phyloP scores from a whole-genome alignment of 2,329 filamentous ascomycete genomes.

The Cytospora mali region DNA sequence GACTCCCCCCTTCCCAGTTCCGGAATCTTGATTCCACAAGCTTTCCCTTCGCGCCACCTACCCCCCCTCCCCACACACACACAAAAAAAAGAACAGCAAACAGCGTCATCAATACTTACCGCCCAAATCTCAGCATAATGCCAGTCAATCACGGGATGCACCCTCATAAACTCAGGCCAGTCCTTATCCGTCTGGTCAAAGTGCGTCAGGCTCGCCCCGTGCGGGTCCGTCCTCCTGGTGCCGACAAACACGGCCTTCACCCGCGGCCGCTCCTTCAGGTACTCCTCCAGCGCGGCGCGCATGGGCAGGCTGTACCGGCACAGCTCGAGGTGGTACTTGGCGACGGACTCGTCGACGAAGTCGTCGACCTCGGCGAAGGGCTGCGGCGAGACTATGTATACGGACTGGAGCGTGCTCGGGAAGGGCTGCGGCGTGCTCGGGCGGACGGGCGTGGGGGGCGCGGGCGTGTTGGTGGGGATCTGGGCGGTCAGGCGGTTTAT shows the following conservation, averaged over 20 bases:
- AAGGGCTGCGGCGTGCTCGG: slow-evolving; percentile 34
- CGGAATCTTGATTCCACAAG: too few species aligned
- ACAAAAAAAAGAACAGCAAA: not conserved
- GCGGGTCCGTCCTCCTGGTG: slow-evolving; percentile 88
- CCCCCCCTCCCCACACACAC: not conserved
- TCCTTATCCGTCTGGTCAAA: slow-evolving; percentile 87
- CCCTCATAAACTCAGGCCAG: slow-evolving; percentile 90
- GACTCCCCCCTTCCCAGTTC: too few species aligned
- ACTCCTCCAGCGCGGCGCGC: slow-evolving; percentile 77
- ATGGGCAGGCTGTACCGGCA: slow-evolving; percentile 77
- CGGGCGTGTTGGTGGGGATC: slow-evolving; percentile 24
- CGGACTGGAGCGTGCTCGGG: slow-evolving; percentile 65
- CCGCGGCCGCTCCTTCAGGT: slow-evolving; percentile 64
- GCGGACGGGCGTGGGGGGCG: slow-evolving; percentile 24
- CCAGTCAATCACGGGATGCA: slow-evolving; percentile 98
- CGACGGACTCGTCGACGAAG: slow-evolving; percentile 72
- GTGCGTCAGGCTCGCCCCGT: slow-evolving; percentile 75
- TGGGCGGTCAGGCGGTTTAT: slow-evolving; percentile 13
- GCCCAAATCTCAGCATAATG: slow-evolving; percentile 94
- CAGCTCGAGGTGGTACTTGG: slow-evolving; percentile 74
- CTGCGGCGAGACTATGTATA: slow-evolving; percentile 85
- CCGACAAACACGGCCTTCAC: slow-evolving; percentile 85
- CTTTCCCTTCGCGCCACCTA: not conserved
- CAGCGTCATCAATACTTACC: slow-evolving; percentile 62
- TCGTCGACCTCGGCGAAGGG: slow-evolving; percentile 85